These are phyloP conservation scores for Ampelomyces quisqualis DNA, from an alignment of 2,329 filamentous ascomycete genomes.

Conservation along the genomic window DNA sequence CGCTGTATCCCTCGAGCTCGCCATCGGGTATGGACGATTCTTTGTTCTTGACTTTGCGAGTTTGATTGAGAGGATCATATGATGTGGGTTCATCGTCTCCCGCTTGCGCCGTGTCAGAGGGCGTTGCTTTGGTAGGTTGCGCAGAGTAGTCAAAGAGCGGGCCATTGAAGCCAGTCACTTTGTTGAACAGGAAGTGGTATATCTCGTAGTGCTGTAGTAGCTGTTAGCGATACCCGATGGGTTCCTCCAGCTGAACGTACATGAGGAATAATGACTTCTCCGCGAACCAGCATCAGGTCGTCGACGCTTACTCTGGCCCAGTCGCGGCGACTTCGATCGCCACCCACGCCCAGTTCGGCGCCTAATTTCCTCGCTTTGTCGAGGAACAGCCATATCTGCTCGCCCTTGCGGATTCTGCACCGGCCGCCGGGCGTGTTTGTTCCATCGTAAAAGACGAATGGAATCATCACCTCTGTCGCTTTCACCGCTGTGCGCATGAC, in stretches of 20 bases:
- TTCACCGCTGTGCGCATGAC: conserved; percentile 83
- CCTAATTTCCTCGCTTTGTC: conserved; percentile 90
- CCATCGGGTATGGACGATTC: conserved; percentile 48
- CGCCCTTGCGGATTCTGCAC: conserved; percentile 88
- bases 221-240: conserved; percentile 12
- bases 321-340: conserved; percentile 67
- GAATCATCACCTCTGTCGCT: conserved; percentile 82
- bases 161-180: conserved; percentile 71
- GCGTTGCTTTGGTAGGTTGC: conserved; percentile 49
- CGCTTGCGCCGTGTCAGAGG: conserved; percentile 17
- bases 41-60: conserved; percentile 39
- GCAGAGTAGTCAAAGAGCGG: conserved; percentile 75
- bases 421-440: conserved; percentile 82
- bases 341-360: conserved; percentile 74
- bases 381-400: conserved; percentile 88
- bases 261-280: conserved; percentile 89
- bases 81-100: conserved; percentile 22
- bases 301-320: conserved; percentile 96
- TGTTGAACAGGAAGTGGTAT: conserved; percentile 95
- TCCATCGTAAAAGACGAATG: conserved; percentile 96
- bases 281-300: conserved; percentile 89
- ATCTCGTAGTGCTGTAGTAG: conserved; percentile 83
- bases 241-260: too few species aligned
- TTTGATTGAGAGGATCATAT: conserved; percentile 47
- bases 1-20: conserved; percentile 68